phyloP scores from a whole-genome alignment of 2,329 filamentous ascomycete species.

The Paraconiothyrium brasiliense region DNA sequence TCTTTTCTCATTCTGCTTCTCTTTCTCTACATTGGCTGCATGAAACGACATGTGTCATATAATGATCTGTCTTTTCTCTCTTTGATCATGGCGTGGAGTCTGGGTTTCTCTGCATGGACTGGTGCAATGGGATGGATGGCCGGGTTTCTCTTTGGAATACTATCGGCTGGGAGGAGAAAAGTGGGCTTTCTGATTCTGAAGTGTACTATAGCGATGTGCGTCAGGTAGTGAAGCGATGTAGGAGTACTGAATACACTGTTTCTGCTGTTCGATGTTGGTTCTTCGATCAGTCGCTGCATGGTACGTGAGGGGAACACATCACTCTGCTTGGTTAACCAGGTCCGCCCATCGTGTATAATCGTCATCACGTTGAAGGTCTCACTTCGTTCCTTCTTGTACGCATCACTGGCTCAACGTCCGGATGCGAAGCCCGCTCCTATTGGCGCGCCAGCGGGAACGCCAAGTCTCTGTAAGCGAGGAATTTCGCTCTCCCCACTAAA shows the following conservation, averaged over 20 bases:
- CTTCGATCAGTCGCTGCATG: background rate
- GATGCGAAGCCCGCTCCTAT: background rate
- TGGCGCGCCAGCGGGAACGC: background rate
- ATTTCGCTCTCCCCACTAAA: conserved; percentile 26
- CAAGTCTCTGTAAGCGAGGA: conserved; percentile 25
- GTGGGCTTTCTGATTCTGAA: background rate
- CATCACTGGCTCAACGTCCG: background rate
- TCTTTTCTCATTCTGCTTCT: conserved; percentile 8
- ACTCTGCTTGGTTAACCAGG: background rate
- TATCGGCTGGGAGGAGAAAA: conserved; percentile 9
- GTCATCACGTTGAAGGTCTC: background rate
- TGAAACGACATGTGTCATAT: conserved; percentile 2
- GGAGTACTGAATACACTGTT: conserved; percentile 16
- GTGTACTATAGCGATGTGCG: conserved; percentile 19
- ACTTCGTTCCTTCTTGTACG: background rate
- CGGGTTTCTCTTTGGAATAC: background rate
- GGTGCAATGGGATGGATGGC: conserved; percentile 15
- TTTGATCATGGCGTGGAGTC: conserved; percentile 22
- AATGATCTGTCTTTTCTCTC: conserved; percentile 5
- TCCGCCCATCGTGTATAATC: background rate
- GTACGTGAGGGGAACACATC: background rate
- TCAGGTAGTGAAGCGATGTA: conserved; percentile 21
- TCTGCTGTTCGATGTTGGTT: background rate
- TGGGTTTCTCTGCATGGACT: conserved; percentile 23
- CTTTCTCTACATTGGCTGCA: conserved; percentile 2